phyloP scores from a whole-genome alignment of 805 yeast genomes.

The Ogataea parapolymorpha region DNA sequence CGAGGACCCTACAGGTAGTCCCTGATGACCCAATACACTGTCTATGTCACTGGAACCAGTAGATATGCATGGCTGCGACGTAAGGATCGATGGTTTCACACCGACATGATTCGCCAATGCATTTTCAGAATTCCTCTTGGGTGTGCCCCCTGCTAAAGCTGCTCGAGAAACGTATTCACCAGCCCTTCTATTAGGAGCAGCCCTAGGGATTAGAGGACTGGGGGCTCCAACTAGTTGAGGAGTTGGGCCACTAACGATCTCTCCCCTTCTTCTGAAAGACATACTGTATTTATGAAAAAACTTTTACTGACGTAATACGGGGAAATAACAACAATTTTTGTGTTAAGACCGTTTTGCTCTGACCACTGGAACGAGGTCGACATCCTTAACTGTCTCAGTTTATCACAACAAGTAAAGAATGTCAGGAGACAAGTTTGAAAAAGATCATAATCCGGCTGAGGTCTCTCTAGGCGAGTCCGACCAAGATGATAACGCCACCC shows the following conservation, averaged over 20 bases:
- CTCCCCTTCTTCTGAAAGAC: conserved; percentile 62
- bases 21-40: conserved; percentile 70
- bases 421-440: conserved; percentile 5
- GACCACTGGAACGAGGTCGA: no score
- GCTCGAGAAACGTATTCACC: background rate
- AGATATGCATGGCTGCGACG: conserved; percentile 73
- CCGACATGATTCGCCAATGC: conserved; percentile 46
- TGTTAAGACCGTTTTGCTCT: no score
- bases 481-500: conserved; percentile 23
- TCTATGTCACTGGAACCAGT: conserved; percentile 81
- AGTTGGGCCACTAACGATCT: conserved; percentile 33
- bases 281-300: conserved; percentile 25
- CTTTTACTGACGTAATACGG: conserved; percentile 4
- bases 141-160: background rate
- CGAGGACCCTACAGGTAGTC: conserved; percentile 75
- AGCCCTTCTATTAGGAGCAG: background rate
- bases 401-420: background rate
- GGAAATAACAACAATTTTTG: background rate
- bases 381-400: no score
- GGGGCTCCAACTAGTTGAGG: conserved; percentile 13
- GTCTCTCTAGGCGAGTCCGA: conserved; percentile 3
- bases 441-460: background rate
- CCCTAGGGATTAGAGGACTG: conserved; percentile 4
- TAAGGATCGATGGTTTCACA: conserved; percentile 69
- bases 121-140: conserved; percentile 2